Base-by-base conservation (phyloP, 2,329 filamentous ascomycete species). In the Aspergillus udagawae region DNA sequence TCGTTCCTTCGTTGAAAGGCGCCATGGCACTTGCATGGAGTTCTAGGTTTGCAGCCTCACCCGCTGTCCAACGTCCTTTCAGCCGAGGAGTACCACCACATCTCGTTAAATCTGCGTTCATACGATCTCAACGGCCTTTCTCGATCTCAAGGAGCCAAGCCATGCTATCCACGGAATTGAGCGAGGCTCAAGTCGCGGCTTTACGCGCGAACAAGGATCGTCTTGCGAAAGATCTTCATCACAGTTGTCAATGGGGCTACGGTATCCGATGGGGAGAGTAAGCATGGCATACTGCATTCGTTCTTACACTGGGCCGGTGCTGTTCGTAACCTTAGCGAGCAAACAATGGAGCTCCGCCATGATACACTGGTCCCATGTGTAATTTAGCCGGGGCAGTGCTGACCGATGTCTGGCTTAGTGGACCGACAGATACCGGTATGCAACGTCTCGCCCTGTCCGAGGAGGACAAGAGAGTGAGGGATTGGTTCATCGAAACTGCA, bases 401-500 rank as follows among this genome's bases (percentile, higher is more conserved):
- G 28, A 47, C 52, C 52, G 54, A 54, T 20, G 20, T 6, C 27
- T 51, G 52, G 38, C 51, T 12, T 54, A 75, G 73, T 60, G 66
- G 64, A 7, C 61, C 68, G 35, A 88, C 83, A 12, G 85, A 92
- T 57, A 89, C 86, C 1, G 90, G 90, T 56, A 93, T 93, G 90
- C 83, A 84, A 27, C 86, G 90, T 1, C 82, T 93, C 1, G 79
- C 89, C 3, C 80, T 93, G 21, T 86, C 86, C 2, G 85, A 92
- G 64, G 78, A 84, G 1, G 90, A 93, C 69, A 89, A 87, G 67
- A 73, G 83, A 65, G 89, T 83, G 12, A 83, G 90, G 42, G 84
- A 90, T 70, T 94, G 90, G 90, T 92, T 94, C 61, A 80, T 86
- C 0, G 71, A 85, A 20, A 86, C 84, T 0, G 85, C 84, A 1